Conservation (phyloP, 2,329 filamentous ascomycete species). For the Septoria linicola region DNA sequence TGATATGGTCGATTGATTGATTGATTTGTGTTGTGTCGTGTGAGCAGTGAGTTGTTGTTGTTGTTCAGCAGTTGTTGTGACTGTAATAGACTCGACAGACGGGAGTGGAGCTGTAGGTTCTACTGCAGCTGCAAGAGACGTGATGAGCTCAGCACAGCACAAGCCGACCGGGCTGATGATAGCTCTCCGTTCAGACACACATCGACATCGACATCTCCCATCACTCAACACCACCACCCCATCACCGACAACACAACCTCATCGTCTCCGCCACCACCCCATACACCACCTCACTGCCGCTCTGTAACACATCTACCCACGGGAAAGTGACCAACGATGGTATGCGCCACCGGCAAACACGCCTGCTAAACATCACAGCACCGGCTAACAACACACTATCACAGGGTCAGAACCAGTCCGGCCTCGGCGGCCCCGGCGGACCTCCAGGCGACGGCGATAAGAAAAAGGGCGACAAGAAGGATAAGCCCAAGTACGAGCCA, state of each 20-base stretch:
- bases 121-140: too few relatives aligned
- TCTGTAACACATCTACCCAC: background rate
- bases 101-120: too few relatives aligned
- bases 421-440: constrained; percentile 66
- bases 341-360: constrained; percentile 16
- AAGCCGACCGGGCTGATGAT: too few relatives aligned
- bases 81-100: background rate
- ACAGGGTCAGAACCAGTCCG: constrained; percentile 82
- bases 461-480: constrained; percentile 88
- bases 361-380: constrained; percentile 1
- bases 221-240: constrained; percentile 11
- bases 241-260: constrained; percentile 11
- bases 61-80: background rate
- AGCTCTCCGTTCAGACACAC: background rate
- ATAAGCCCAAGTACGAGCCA: constrained; percentile 99
- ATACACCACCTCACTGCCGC: background rate
- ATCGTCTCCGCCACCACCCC: background rate
- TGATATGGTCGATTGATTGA: too few relatives aligned
- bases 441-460: constrained; percentile 67
- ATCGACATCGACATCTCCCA: constrained; percentile 8
- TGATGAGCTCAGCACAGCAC: too few relatives aligned
- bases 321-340: constrained; percentile 16
- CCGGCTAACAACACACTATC: too few relatives aligned
- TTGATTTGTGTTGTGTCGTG: background rate
- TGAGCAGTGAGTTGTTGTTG: background rate